Percentiles rank a stretch among this genome's conserved stretches.
phyloP scores from a whole-genome alignment of 352 stramenopile species.

The Globisporangium barbulae region DNA sequence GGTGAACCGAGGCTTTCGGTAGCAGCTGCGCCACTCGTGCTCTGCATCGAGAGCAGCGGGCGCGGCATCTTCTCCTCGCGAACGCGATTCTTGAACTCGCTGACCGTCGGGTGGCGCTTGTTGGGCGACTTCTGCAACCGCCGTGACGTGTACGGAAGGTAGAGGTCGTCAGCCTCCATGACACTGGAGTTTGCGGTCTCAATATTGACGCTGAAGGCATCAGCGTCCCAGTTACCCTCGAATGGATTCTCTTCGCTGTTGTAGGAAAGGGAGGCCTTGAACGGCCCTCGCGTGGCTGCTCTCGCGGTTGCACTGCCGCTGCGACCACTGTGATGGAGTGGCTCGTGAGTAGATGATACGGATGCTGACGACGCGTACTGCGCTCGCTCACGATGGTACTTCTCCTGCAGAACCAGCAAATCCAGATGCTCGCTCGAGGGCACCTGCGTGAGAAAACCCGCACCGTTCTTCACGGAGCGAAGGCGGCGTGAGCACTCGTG shows the following conservation, averaged over 20 bases:
- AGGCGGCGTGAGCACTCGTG: conserved; percentile 46
- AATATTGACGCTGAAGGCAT: background rate
- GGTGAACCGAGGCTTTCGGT: background rate
- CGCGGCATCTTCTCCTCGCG: conserved; percentile 43
- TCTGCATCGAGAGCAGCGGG: conserved; percentile 25
- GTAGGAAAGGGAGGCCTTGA: background rate
- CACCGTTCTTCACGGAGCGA: conserved; percentile 44
- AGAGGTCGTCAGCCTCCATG: conserved; percentile 21
- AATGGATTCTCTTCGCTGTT: background rate
- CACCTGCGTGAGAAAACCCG: conserved; percentile 38
- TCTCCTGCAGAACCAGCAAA: conserved; percentile 30
- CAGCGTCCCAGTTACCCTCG: background rate
- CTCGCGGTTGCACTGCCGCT: background rate
- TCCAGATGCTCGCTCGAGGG: conserved; percentile 27
- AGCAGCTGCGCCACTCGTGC: background rate
- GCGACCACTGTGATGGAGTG: background rate
- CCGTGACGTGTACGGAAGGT: conserved; percentile 71
- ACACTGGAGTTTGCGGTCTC: background rate
- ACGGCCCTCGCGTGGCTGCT: background rate
- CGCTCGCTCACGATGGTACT: conserved; percentile 26
- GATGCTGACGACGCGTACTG: background rate
- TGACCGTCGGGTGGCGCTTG: conserved; percentile 39
- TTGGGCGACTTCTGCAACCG: conserved; percentile 38
- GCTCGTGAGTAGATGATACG: background rate
- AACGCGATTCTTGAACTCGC: conserved; percentile 36